phyloP scores from a whole-genome alignment of 441 rosid genomes.

The Euphorbia schlechtendalii region DNA sequence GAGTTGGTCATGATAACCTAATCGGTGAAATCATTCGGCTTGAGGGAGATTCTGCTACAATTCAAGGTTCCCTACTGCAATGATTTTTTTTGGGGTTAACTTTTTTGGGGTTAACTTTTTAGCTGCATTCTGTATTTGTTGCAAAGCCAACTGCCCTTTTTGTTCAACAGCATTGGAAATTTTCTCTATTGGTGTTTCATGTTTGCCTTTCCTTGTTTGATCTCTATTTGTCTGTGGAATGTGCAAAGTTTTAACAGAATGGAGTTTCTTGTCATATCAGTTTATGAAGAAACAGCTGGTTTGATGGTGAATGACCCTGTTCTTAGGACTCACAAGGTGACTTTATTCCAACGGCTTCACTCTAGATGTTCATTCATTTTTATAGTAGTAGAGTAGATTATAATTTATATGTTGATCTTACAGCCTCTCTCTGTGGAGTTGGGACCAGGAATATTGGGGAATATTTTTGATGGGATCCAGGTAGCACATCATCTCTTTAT shows the following conservation, averaged over 20 bases:
- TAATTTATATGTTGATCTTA: constrained; percentile 17
- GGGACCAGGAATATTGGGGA: constrained; percentile 99
- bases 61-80: constrained; percentile 59
- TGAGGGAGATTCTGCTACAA: constrained; percentile 96
- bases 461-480: constrained; percentile 98
- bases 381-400: constrained; percentile 16
- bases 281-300: constrained; percentile 97
- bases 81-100: background rate
- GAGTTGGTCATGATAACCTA: constrained; percentile 92
- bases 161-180: background rate
- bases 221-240: no score
- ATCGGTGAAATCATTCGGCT: constrained; percentile 95
- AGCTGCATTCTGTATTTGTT: background rate
- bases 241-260: background rate
- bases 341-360: background rate
- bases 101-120: background rate
- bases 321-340: constrained; percentile 83
- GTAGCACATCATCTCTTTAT: constrained; percentile 28
- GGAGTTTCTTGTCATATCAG: constrained; percentile 32
- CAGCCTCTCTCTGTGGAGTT: constrained; percentile 99
- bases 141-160: background rate
- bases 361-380: background rate
- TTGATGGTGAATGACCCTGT: constrained; percentile 94
- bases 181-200: background rate
- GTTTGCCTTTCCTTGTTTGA: background rate